Evolutionary conservation across 371 early-diverging fungal species (phyloP).

Genomic region (Lichtheimia ornata): DNA sequence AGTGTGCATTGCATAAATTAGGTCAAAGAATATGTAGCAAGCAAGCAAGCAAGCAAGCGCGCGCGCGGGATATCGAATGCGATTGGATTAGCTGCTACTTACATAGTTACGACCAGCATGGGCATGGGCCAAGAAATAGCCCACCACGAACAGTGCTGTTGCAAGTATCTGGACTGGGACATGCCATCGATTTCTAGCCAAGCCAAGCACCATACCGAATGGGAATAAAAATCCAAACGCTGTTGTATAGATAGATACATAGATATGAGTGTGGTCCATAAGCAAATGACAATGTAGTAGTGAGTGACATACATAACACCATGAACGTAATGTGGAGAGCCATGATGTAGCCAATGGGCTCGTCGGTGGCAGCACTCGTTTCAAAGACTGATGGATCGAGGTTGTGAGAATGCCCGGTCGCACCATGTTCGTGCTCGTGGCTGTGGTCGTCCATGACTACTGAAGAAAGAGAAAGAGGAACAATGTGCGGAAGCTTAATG

Average conservation of each 20-base stretch:
- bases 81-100: slow-evolving; percentile 6
- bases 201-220: slow-evolving; percentile 62
- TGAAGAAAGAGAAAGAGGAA: neutral
- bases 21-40: neutral
- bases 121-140: slow-evolving; percentile 62
- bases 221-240: slow-evolving; percentile 51
- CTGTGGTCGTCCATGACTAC: slow-evolving; percentile 15
- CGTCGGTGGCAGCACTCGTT: slow-evolving; percentile 42
- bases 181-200: slow-evolving; percentile 61
- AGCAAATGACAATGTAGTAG: neutral
- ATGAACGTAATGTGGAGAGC: slow-evolving; percentile 45
- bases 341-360: slow-evolving; percentile 50
- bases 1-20: neutral
- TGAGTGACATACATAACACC: slow-evolving; percentile 31
- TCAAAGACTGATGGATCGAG: slow-evolving; percentile 39
- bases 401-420: slow-evolving; percentile 40
- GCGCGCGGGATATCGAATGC: neutral
- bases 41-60: neutral
- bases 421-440: slow-evolving; percentile 32
- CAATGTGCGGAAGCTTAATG: too few species aligned
- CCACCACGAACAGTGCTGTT: slow-evolving; percentile 47
- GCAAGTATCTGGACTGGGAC: slow-evolving; percentile 64
- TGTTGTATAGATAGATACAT: neutral
- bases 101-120: slow-evolving; percentile 66
- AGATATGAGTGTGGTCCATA: neutral